Conservation (phyloP, 257 asterid genomes). For the Coffea canephora region DNA sequence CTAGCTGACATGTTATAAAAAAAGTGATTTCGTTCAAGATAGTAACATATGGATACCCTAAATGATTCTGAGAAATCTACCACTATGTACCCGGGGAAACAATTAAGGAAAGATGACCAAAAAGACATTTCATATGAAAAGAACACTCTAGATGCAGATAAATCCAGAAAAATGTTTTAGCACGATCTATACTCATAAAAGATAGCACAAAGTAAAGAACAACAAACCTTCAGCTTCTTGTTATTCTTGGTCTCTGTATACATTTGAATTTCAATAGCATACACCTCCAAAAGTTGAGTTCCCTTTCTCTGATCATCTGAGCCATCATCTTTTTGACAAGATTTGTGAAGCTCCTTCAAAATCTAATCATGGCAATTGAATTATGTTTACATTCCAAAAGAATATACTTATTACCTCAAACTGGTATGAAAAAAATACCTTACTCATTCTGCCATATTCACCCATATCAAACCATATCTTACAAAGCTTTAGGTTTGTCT, state of each 20-base stretch:
- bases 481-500: slow-evolving; percentile 95
- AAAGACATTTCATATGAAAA: neutral
- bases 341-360: slow-evolving; percentile 92
- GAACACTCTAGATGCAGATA: neutral
- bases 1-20: neutral
- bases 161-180: neutral
- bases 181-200: neutral
- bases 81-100: neutral
- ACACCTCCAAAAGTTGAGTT: slow-evolving; percentile 91
- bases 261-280: slow-evolving; percentile 98
- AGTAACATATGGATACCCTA: neutral
- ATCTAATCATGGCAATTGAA: slow-evolving; percentile 47
- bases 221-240: slow-evolving; percentile 83
- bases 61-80: neutral
- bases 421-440: slow-evolving; percentile 42
- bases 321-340: slow-evolving; percentile 98
- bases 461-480: slow-evolving; percentile 97
- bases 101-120: neutral
- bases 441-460: slow-evolving; percentile 91
- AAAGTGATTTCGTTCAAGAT: too few relatives aligned
- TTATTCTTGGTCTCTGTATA: slow-evolving; percentile 96
- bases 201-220: neutral
- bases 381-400: slow-evolving; percentile 15
- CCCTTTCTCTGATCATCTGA: slow-evolving; percentile 99
- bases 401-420: neutral